Percentiles rank a stretch among this genome's conserved stretches.
Evolutionary conservation across 805 yeast species (phyloP).

Genomic region (Kodamaea leandrae): DNA sequence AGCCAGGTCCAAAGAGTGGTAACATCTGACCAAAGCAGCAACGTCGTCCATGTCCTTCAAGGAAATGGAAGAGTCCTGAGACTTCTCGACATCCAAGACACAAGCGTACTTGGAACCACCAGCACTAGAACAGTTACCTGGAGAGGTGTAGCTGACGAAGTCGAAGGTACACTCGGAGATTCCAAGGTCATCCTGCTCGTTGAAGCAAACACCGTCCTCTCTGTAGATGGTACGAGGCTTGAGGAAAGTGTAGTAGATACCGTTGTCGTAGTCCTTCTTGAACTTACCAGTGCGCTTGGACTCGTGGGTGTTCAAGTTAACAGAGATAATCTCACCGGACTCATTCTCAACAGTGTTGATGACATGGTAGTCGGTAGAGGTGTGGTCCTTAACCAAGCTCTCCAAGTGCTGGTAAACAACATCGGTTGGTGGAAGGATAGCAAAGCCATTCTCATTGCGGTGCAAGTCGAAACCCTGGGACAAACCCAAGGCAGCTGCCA

Average conservation of each 20-base stretch:
- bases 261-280: conserved; percentile 12
- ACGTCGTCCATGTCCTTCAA: conserved; percentile 14
- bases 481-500: conserved; percentile 7
- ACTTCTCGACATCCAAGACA: conserved; percentile 14
- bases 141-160: conserved; percentile 12
- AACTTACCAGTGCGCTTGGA: conserved; percentile 11
- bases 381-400: conserved; percentile 3
- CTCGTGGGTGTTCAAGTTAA: conserved; percentile 16
- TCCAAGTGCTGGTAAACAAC: conserved; percentile 12
- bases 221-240: conserved; percentile 11
- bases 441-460: conserved; percentile 13
- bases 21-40: conserved; percentile 14
- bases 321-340: conserved; percentile 14
- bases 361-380: conserved; percentile 12
- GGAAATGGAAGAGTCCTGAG: conserved; percentile 10
- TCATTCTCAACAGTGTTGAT: conserved; percentile 12
- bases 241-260: conserved; percentile 10
- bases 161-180: conserved; percentile 11
- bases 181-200: conserved; percentile 12
- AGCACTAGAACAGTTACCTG: conserved; percentile 11
- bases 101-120: conserved; percentile 15
- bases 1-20: conserved; percentile 10
- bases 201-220: conserved; percentile 12
- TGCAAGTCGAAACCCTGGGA: conserved; percentile 11
- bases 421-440: conserved; percentile 16